These are phyloP conservation scores for Aspergillus asperescens DNA, from an alignment of 495 filamentous ascomycete genomes.

Conservation along the genomic window DNA sequence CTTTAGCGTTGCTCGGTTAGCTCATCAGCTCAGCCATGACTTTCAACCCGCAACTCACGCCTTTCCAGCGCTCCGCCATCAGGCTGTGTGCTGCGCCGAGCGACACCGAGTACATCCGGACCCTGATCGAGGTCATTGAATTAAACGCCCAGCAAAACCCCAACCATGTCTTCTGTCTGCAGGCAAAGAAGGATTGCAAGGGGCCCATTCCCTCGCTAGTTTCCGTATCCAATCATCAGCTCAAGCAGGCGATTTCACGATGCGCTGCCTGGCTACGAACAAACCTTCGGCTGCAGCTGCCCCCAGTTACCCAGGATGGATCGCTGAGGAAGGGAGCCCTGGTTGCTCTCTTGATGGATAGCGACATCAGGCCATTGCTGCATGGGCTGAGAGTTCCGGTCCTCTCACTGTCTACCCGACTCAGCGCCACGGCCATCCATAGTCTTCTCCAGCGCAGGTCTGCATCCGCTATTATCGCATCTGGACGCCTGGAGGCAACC, in stretches of 20 bases:
- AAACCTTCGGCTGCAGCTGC: background rate
- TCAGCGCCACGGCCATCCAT: conserved; percentile 23
- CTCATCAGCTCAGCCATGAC: background rate
- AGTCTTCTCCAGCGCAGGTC: conserved; percentile 22
- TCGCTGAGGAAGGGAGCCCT: conserved; percentile 13
- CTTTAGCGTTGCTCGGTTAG: background rate
- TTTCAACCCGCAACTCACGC: background rate
- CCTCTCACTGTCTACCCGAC: conserved; percentile 25
- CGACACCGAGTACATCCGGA: background rate
- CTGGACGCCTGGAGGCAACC: conserved; percentile 14
- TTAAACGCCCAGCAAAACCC: conserved; percentile 23
- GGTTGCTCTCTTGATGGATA: conserved; percentile 33
- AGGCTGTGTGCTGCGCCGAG: background rate
- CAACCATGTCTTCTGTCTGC: conserved; percentile 20
- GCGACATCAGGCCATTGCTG: conserved; percentile 27
- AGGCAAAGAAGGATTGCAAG: conserved; percentile 13
- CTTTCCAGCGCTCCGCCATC: background rate
- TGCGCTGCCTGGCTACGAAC: conserved; percentile 14
- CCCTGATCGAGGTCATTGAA: conserved; percentile 18
- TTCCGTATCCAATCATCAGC: conserved; percentile 3
- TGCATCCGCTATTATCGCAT: conserved; percentile 19
- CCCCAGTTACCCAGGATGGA: background rate
- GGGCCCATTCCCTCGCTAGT: background rate
- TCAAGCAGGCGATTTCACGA: conserved; percentile 14
- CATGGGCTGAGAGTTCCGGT: conserved; percentile 28